Percentiles rank a stretch among this genome's conserved stretches.
Evolutionary conservation across 2,329 filamentous ascomycete genomes (phyloP).

Genomic region (Claviceps sorghi): DNA sequence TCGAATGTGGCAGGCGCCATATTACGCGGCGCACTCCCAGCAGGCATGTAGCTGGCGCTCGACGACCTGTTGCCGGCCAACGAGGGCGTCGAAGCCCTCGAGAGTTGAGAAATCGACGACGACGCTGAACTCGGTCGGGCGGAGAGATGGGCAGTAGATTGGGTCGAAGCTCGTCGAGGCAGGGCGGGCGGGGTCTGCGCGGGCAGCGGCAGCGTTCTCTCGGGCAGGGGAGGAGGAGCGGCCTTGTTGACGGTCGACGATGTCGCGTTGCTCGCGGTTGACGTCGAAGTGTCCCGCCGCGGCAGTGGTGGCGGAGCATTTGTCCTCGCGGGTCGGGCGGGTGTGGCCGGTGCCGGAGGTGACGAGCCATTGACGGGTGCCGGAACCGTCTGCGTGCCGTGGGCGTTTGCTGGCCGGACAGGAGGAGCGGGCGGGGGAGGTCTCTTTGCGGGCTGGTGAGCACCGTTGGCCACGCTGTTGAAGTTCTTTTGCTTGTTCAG

Average conservation of each 20-base stretch:
- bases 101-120: conserved; percentile 41
- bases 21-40: conserved; percentile 29
- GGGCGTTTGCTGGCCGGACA: conserved; percentile 23
- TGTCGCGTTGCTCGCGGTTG: conserved; percentile 4
- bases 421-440: conserved; percentile 25
- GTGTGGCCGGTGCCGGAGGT: conserved; percentile 16
- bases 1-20: conserved; percentile 40
- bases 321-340: conserved; percentile 25
- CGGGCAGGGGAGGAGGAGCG: conserved; percentile 21
- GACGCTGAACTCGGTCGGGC: conserved; percentile 40
- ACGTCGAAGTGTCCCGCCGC: conserved; percentile 13
- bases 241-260: conserved; percentile 8
- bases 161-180: conserved; percentile 32
- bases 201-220: conserved; percentile 15
- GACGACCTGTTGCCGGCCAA: conserved; percentile 31
- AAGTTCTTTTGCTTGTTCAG: conserved; percentile 49
- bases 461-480: conserved; percentile 13
- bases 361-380: conserved; percentile 4
- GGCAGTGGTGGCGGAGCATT: conserved; percentile 22
- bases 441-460: conserved; percentile 28
- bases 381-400: conserved; percentile 22
- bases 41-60: conserved; percentile 31
- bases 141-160: conserved; percentile 21
- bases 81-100: conserved; percentile 38
- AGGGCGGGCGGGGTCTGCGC: conserved; percentile 33